A percentile compares a stretch with the other conserved stretches of the same genome.
Conservation (phyloP, 345 rosid species). For the Brassica rapa region DNA sequence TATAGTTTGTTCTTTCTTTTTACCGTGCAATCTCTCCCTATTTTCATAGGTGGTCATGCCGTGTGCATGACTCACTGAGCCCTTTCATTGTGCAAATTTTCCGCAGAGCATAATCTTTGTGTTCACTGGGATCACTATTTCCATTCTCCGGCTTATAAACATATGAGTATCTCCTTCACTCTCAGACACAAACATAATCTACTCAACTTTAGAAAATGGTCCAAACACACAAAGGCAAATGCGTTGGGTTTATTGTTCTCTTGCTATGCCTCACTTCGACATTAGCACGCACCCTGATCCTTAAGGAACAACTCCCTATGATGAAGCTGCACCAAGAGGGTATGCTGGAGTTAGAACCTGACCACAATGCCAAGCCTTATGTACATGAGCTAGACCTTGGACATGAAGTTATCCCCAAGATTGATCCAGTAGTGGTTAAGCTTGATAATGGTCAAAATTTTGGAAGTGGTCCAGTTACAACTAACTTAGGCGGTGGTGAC, state of each 20-base stretch:
- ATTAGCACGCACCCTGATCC: neutral
- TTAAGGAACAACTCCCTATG: neutral
- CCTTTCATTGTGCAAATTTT: neutral
- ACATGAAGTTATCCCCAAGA: neutral
- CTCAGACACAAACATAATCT: neutral
- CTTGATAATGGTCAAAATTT: neutral
- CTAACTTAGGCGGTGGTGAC: neutral
- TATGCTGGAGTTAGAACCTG: neutral
- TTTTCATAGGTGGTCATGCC: neutral
- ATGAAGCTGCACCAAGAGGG: neutral
- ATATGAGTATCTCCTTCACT: neutral
- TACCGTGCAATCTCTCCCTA: neutral
- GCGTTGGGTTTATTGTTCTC: neutral
- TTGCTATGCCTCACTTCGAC: neutral
- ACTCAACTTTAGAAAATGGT: neutral
- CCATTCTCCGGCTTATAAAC: neutral
- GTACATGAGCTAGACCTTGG: neutral
- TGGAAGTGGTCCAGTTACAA: neutral
- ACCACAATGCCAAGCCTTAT: neutral
- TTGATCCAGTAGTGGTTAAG: neutral
- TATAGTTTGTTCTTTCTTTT: neutral
- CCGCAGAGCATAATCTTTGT: neutral
- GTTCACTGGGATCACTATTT: neutral
- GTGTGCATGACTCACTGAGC: neutral
- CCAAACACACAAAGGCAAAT: neutral